Evolutionary conservation across 345 rosid genomes (phyloP).

Genomic region (Eucalyptus cloeziana): DNA sequence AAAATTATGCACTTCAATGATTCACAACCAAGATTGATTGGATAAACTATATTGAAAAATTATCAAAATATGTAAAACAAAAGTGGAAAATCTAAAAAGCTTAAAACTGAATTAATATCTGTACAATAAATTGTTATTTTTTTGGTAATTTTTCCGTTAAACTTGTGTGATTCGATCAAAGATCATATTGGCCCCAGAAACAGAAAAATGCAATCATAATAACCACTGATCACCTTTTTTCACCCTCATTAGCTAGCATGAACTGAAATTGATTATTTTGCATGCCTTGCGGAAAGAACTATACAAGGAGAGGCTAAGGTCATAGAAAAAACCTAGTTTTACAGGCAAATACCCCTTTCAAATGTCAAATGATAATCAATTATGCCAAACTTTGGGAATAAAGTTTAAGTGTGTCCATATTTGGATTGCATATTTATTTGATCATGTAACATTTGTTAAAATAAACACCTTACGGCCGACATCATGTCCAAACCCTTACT

Average conservation of each 20-base stretch:
- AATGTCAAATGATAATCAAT: neutral
- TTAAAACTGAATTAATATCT: neutral
- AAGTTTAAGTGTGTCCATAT: neutral
- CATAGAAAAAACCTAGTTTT: neutral
- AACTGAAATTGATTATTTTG: neutral
- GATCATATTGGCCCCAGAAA: neutral
- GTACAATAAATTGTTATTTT: neutral
- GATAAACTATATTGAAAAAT: neutral
- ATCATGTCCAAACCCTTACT: neutral
- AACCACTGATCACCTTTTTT: neutral
- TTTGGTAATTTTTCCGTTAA: neutral
- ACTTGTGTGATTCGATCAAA: neutral
- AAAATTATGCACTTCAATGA: neutral
- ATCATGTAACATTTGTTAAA: neutral
- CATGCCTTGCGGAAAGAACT: neutral
- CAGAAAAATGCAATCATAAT: neutral
- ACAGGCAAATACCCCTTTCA: neutral
- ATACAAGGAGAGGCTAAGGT: neutral
- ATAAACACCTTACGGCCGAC: neutral
- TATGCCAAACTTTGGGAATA: neutral
- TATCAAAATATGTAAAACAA: neutral
- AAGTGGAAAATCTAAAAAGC: neutral
- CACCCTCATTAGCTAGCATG: neutral
- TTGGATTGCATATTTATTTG: neutral
- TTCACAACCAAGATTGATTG: neutral